Conservation (phyloP, 257 asterid genomes). For the Eucommia ulmoides region DNA sequence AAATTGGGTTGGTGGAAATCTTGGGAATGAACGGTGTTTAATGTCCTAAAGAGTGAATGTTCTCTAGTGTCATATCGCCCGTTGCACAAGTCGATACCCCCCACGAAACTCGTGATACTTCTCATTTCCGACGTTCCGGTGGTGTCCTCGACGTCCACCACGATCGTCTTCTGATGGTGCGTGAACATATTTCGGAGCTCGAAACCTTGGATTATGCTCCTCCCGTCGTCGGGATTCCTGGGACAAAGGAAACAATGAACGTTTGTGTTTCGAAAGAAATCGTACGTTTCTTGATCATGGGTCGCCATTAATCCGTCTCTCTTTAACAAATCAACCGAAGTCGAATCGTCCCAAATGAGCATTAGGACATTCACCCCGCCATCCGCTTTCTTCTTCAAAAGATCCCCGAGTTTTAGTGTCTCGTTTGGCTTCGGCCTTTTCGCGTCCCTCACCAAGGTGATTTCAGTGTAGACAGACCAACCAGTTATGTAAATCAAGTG, state of each 20-base stretch:
- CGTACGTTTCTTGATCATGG: slow-evolving; percentile 65
- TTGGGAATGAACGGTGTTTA: slow-evolving; percentile 38
- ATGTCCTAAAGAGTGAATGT: slow-evolving; percentile 56
- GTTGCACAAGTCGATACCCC: slow-evolving; percentile 91
- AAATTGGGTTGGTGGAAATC: slow-evolving; percentile 92
- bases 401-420: neutral
- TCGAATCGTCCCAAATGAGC: slow-evolving; percentile 85
- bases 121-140: slow-evolving; percentile 21
- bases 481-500: too few relatives aligned
- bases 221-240: slow-evolving; percentile 47
- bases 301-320: slow-evolving; percentile 80
- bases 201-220: slow-evolving; percentile 47
- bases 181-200: slow-evolving; percentile 72
- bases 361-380: slow-evolving; percentile 69
- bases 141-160: slow-evolving; percentile 39
- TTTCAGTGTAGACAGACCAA: too few relatives aligned
- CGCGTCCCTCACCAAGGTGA: neutral
- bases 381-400: neutral
- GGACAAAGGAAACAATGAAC: slow-evolving; percentile 75
- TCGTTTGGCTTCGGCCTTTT: neutral
- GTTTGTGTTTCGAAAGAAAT: slow-evolving; percentile 40
- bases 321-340: slow-evolving; percentile 35
- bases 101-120: slow-evolving; percentile 54
- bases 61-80: slow-evolving; percentile 61
- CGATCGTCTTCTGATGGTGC: slow-evolving; percentile 74